Conservation (phyloP, 306 rosid species). For the Styphnolobium japonicum region DNA sequence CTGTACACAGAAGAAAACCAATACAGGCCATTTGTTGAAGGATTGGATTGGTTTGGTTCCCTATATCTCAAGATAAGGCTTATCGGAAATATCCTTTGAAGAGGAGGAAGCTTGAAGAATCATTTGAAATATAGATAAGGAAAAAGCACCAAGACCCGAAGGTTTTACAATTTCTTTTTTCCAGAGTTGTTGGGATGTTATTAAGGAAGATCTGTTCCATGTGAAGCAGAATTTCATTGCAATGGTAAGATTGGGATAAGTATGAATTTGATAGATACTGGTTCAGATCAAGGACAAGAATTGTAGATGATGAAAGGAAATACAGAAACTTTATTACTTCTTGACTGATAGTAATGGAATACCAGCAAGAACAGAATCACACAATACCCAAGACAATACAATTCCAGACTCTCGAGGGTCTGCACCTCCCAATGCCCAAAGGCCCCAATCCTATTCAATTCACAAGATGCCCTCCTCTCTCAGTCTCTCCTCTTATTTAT, state of each 20-base stretch:
- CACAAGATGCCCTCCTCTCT: too few species aligned
- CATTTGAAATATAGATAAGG: neutral
- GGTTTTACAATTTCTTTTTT: neutral
- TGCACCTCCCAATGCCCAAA: too few species aligned
- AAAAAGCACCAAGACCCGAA: neutral
- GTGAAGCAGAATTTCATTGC: neutral
- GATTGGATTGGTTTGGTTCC: neutral
- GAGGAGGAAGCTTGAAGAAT: neutral
- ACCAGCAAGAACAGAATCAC: too few species aligned
- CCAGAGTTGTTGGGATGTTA: neutral
- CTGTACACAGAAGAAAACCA: neutral
- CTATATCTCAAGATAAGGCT: neutral
- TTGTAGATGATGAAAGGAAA: too few species aligned
- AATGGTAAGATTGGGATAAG: neutral
- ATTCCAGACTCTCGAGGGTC: too few species aligned
- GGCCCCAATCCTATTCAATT: too few species aligned
- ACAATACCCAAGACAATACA: too few species aligned
- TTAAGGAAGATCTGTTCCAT: neutral
- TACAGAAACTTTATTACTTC: too few species aligned
- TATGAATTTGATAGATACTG: too few species aligned
- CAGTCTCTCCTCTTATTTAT: too few species aligned
- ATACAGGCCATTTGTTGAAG: neutral
- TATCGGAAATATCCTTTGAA: neutral
- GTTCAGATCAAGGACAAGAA: too few species aligned
- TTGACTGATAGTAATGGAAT: too few species aligned